Base-by-base conservation (phyloP, 768 basidiomycete genomes). In the Multifurca ochricompacta region DNA sequence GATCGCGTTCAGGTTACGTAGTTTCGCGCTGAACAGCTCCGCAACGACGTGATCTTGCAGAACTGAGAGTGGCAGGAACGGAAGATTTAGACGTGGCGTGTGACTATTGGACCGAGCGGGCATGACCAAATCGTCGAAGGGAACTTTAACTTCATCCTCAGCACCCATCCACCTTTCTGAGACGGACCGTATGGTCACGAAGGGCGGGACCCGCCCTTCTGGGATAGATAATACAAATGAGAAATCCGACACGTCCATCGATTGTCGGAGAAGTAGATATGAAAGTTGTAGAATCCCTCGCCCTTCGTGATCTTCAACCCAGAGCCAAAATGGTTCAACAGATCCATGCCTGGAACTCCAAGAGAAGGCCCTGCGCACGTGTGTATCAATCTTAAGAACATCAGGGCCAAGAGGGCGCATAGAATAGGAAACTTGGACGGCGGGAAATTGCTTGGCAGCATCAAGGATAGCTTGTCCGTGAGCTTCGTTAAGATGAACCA, bases 101-200 rank as follows among this genome's bases (percentile, higher is more conserved):
- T 80, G 83, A 45, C 73, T 77, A 47, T 71, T 69, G 19, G 80
- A 78, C 14, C 68, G 63, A 13, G 66, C 48, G 1, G 96, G 96
- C 87, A 98, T 94, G 44, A 81, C 69, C 27, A 97, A 70, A 4
- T 75, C 71, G 1, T 83, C 80, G 36, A 98, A 67, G 3, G 81
- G 67, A 36, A 97, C 73, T 2, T 62, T 58, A 7, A 84, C 62
- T 56, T 86, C 82, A 49, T 89, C 81, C 62, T 96, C 93, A 1
- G 93, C 87, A 2, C 91, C 91, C 60, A 96, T 74, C 96, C 96
- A 99, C 55, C 81, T 78, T 68, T 97, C 94, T 6, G 92, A 97
- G 41, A 90, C 78, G 34, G 81, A 84, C 16, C 89, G 81, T 51
- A 96, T 76, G 6, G 78, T 85, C 19, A 97, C 71, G 3, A 74